These are phyloP conservation scores for Tieghemostelium lacteum DNA, from an alignment of 78 protist species.

Conservation along the genomic window DNA sequence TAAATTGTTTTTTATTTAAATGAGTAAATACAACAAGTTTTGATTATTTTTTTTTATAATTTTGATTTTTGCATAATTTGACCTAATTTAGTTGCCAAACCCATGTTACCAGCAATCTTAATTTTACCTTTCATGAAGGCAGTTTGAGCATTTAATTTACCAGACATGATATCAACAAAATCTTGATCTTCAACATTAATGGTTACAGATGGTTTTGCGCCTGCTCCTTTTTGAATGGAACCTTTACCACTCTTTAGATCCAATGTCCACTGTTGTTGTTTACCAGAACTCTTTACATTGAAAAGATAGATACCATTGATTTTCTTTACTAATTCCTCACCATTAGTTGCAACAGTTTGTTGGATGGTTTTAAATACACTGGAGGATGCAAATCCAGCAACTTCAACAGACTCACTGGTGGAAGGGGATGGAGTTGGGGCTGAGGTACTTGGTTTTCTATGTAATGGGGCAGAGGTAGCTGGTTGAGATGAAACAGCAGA, in stretches of 20 bases:
- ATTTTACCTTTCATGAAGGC: constrained; percentile 79
- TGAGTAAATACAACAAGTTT: too few species aligned
- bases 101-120: constrained; percentile 77
- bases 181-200: constrained; percentile 71
- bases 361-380: constrained; percentile 30
- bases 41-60: constrained; percentile 5
- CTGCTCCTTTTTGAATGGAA: constrained; percentile 33
- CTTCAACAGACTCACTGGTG: constrained; percentile 26
- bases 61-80: constrained; percentile 36
- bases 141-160: constrained; percentile 78
- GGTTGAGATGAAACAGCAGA: constrained; percentile 12
- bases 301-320: constrained; percentile 73
- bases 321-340: constrained; percentile 76
- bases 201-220: constrained; percentile 38
- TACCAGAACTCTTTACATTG: constrained; percentile 36
- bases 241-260: constrained; percentile 80
- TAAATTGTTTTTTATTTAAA: too few species aligned
- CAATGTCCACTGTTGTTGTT: constrained; percentile 59
- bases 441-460: constrained; percentile 20
- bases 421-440: constrained; percentile 17
- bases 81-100: constrained; percentile 70
- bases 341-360: constrained; percentile 24
- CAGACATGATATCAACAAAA: constrained; percentile 72
- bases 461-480: constrained; percentile 10
- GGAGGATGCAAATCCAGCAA: constrained; percentile 55